Conservation (phyloP, 225 moss, liverwort and hornwort genomes). For the Marchantia paleacea region DNA sequence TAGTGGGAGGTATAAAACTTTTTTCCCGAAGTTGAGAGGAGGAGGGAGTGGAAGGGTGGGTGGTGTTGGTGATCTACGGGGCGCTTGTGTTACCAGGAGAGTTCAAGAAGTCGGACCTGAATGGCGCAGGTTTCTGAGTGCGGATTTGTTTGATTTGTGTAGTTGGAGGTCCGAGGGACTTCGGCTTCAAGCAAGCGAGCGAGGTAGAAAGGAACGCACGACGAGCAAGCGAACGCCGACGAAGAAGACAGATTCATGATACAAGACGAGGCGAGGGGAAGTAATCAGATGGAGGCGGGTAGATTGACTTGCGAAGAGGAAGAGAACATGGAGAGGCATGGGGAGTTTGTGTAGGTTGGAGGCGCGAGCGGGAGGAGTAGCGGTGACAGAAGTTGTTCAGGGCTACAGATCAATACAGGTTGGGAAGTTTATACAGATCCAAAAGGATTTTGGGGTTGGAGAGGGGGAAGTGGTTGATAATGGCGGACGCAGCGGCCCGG, state of each 20-base stretch:
- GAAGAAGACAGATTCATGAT: not conserved
- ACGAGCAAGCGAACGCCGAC: not conserved
- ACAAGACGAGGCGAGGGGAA: not conserved
- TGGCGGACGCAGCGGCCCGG: conserved; percentile 67
- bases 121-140: not conserved
- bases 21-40: not conserved
- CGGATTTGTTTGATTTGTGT: conserved; percentile 3
- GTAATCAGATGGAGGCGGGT: conserved; percentile 1
- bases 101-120: not conserved
- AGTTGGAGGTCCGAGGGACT: not conserved
- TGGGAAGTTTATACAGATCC: not conserved
- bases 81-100: not conserved
- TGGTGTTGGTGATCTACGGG: not conserved
- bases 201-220: not conserved
- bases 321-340: not conserved
- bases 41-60: not conserved
- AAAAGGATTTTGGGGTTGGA: conserved; percentile 2
- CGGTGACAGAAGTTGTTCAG: not conserved
- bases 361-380: not conserved
- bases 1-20: not conserved
- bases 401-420: conserved; percentile 5
- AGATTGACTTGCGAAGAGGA: conserved; percentile 6
- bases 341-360: not conserved
- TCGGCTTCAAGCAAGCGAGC: not conserved
- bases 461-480: conserved; percentile 27